Evolutionary conservation across 176 grass and related monocot species (phyloP), one percentile per base, ranked within the genome.

Genomic region (Aegilops longissima): DNA sequence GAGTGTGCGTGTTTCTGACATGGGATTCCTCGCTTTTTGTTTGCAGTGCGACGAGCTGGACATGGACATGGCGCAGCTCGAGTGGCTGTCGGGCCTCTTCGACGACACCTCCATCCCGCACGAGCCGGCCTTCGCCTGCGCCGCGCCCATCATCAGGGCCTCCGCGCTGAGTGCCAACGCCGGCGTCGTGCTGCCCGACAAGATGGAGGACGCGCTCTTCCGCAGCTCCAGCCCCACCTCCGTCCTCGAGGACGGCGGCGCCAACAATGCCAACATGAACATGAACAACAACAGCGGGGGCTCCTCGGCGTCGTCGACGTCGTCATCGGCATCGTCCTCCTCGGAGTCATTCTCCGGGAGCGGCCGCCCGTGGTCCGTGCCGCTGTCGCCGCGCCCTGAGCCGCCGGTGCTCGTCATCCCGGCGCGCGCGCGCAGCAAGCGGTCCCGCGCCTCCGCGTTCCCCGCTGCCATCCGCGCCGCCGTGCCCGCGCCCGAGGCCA

Each of bases 41-140:
- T 70, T 90, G 82, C 92, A 98, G 96, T 91, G 93, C 61, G 93
- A 96, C 1, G 97, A 92, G 23, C 85, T 99, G 10, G 97, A 96
- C 82, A 85, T 98, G 45, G 95, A 98, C 83, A 90, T 94, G 88
- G 91, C 89, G 69, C 94, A 99, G 89, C 87, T 99, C 73, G 97
- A 96, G 87, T 99, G 92, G 97, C 80, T 94, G 70, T 88, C 93
- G 34, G 89, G 79, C 1, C 92, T 99, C 9, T 89, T 99, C 30
- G 92, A 99, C 68, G 97, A 96, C 79, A 27, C 89, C 35, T 88
- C 92, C 72, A 90, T 92, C 86, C 88, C 97, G 39, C 86, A 91
- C 83, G 84, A 85, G 80, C 83, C 71, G 76, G 23, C 70, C 5
- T 79, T 96, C 73, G 68, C 69, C 59, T 78, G 86, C 68, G 27